phyloP scores from a whole-genome alignment of 2,329 filamentous ascomycete species.

The Hymenoscyphus infarciens region DNA sequence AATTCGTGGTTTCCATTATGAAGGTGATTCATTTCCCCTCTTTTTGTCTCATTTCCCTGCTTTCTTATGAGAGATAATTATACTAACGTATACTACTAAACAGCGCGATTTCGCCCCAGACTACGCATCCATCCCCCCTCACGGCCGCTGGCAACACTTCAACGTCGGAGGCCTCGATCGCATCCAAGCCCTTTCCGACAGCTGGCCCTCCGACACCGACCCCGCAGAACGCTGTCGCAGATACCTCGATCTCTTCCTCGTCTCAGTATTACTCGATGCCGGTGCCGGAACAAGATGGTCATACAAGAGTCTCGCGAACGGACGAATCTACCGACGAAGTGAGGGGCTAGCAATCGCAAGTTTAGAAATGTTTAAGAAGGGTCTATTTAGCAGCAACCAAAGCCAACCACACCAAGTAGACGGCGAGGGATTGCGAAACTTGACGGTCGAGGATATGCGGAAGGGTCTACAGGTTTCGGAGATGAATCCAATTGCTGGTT shows the following conservation, averaged over 20 bases:
- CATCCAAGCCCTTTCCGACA: conserved; percentile 65
- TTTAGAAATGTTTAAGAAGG: conserved; percentile 90
- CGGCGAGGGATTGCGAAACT: conserved; percentile 68
- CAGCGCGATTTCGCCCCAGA: conserved; percentile 68
- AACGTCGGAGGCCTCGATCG: conserved; percentile 74
- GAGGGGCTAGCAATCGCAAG: conserved; percentile 79
- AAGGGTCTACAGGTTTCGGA: conserved; percentile 81
- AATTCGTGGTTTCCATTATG: conserved; percentile 69
- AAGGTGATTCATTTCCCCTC: conserved; percentile 47
- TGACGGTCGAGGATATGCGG: conserved; percentile 72
- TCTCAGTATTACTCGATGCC: conserved; percentile 80
- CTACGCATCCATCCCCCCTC: conserved; percentile 74
- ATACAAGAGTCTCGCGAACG: conserved; percentile 88
- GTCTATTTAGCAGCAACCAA: conserved; percentile 79
- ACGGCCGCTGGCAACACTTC: conserved; percentile 82
- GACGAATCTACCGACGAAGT: conserved; percentile 75
- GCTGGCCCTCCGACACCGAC: conserved; percentile 67
- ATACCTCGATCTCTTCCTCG: conserved; percentile 72
- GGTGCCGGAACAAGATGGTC: conserved; percentile 88
- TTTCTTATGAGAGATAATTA: too few species aligned
- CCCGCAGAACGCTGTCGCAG: conserved; percentile 70
- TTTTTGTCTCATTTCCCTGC: not conserved
- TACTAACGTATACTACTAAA: conserved; percentile 13
- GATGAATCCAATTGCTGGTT: conserved; percentile 75
- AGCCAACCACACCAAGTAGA: conserved; percentile 87